Conservation (phyloP, 345 rosid species). For the Eucalyptus tenuipes region DNA sequence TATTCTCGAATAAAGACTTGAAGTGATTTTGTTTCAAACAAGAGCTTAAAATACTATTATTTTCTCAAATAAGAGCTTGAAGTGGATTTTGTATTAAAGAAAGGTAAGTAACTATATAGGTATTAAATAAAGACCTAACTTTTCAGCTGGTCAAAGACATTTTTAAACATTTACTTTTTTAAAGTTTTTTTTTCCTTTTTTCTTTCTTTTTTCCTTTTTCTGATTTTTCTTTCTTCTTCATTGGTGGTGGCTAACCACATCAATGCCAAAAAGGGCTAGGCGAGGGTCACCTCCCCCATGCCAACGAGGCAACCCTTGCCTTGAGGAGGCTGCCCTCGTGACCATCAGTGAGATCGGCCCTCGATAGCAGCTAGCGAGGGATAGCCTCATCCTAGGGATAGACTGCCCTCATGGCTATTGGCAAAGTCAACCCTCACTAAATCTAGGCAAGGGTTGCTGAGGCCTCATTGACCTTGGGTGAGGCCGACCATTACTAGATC, state of each 20-base stretch:
- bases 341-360: accelerated
- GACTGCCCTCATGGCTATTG: accelerated
- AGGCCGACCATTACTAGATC: accelerated
- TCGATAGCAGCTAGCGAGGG: accelerated
- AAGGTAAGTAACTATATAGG: too few relatives aligned
- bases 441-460: accelerated
- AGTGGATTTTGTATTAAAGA: too few relatives aligned
- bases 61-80: accelerated
- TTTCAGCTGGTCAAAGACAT: accelerated
- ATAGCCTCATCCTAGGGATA: accelerated
- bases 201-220: too few relatives aligned
- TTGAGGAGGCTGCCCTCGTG: too few relatives aligned
- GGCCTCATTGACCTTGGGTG: accelerated
- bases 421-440: accelerated
- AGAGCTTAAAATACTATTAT: accelerated
- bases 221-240: too few relatives aligned
- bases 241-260: accelerated
- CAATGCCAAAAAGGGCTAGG: too few relatives aligned
- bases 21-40: too few relatives aligned
- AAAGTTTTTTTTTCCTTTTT: too few relatives aligned
- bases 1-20: too few relatives aligned
- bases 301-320: accelerated
- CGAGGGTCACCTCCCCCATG: too few relatives aligned
- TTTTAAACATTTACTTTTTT: too few relatives aligned
- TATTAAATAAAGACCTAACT: too few relatives aligned